A percentile compares a stretch with the other conserved stretches of the same genome.
These are phyloP conservation scores for Vitis rupestris DNA, from an alignment of 164 flowering plant genomes.

Conservation along the genomic window DNA sequence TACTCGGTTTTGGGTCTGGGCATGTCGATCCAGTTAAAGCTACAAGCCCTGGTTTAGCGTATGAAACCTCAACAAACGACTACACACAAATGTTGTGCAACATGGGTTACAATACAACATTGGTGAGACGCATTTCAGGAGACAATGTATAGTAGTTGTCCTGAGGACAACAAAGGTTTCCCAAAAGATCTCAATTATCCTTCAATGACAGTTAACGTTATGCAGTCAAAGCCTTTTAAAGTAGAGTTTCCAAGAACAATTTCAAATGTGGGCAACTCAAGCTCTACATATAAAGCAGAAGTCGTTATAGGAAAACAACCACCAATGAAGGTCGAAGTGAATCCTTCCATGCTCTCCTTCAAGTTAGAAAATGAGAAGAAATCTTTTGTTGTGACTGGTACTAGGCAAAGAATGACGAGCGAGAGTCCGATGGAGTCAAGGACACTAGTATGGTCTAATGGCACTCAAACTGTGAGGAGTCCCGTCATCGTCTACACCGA, in stretches of 20 bases:
- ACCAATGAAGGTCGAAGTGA: not conserved
- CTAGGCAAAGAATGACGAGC: not conserved
- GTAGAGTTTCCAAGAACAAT: not conserved
- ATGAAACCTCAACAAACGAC: too few relatives aligned
- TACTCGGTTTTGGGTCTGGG: too few relatives aligned
- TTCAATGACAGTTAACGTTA: not conserved
- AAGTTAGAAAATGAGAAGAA: conserved; percentile 7
- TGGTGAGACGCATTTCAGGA: too few relatives aligned
- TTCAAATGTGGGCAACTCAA: not conserved
- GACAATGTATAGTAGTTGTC: too few relatives aligned
- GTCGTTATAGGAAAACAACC: not conserved
- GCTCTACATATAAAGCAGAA: not conserved
- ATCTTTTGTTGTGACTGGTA: conserved; percentile 4
- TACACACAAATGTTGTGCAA: too few relatives aligned
- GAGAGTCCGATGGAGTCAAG: not conserved
- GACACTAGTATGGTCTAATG: conserved; percentile 9
- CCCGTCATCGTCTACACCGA: not conserved
- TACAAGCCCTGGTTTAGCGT: too few relatives aligned
- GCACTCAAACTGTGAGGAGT: conserved; percentile 3
- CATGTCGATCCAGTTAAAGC: too few relatives aligned
- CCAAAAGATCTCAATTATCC: conserved; percentile 1
- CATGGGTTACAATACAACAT: too few relatives aligned
- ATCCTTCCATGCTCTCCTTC: conserved; percentile 7
- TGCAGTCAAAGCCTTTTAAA: not conserved
- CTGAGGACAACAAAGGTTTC: not conserved